Conservation (phyloP, 805 yeast species). For the Metschnikowia amazonensis region DNA sequence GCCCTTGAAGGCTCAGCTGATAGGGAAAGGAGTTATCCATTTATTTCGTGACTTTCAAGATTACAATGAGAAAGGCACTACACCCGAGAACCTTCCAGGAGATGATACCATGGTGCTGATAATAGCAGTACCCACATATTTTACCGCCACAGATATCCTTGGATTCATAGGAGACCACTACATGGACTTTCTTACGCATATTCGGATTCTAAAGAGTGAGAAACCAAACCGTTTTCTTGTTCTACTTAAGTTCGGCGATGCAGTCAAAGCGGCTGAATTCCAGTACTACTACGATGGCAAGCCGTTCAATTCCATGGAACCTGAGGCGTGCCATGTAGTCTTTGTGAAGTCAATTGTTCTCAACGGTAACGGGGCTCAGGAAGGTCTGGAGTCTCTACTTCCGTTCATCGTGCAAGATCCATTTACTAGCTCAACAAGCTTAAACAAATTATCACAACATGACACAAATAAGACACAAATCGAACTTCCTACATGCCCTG, state of each 20-base stretch:
- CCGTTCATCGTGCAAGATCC: conserved; percentile 76
- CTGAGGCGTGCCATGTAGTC: conserved; percentile 78
- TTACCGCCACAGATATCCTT: conserved; percentile 77
- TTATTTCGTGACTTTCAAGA: conserved; percentile 51
- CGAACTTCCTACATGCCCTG: conserved; percentile 91
- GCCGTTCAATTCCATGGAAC: conserved; percentile 81
- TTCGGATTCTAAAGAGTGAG: conserved; percentile 65
- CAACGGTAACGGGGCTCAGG: conserved; percentile 15
- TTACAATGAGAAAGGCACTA: conserved; percentile 5
- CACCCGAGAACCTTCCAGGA: conserved; percentile 25
- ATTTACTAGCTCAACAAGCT: conserved; percentile 42
- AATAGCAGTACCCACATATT: conserved; percentile 82
- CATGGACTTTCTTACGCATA: conserved; percentile 57
- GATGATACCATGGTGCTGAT: conserved; percentile 72
- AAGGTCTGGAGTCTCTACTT: conserved; percentile 30
- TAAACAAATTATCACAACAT: conserved; percentile 2
- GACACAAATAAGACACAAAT: conserved; percentile 19
- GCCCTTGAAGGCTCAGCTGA: conserved; percentile 56
- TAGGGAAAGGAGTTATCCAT: conserved; percentile 74
- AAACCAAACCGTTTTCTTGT: conserved; percentile 71
- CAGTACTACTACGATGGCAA: conserved; percentile 65
- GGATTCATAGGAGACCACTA: conserved; percentile 73
- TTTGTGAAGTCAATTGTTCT: conserved; percentile 59
- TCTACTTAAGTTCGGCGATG: conserved; percentile 64
- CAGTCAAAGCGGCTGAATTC: conserved; percentile 57